Base-by-base conservation (phyloP, 805 yeast species). In the Kregervanrija pseudodelftensis region DNA sequence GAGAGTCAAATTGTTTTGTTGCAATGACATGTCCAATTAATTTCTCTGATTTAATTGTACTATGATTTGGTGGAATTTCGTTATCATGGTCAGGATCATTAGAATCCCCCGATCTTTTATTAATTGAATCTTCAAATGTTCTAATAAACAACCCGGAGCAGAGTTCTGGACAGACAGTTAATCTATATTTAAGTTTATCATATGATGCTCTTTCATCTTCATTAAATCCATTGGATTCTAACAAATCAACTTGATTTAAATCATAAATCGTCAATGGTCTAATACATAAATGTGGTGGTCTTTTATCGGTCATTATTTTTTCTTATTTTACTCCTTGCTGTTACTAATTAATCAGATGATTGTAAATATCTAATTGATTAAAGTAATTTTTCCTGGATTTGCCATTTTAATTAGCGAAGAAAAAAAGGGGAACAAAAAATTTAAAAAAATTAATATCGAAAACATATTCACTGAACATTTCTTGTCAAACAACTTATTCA, bases 61-160 rank as follows among this genome's bases (percentile, higher is more conserved):
- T 76, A 51, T 64, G 72, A 49, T 62, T 56, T 14, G 79, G 80
- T 42, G 67, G 72, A 37, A 49, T 51, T 30, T 55, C 56, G 22
- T 50, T 41, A 12, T 46, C 41, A 17, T 38, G 38, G 30, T 63
- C 67, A 11, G 52, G 59, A 11, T 56, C 13, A 14, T 33, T 33
- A 14, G 36, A 4, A 5, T 33, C 36, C 11, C 15, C 36, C 15
- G 43, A 45, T 12, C 36, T 58, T 28, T 34, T n/a, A 16, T 35
- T 42, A 5, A 41, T 42, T 30, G 40, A 37, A 12, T 46, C 44
- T 39, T 59, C 69, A 63, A 83, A 84, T 45, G 78, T 78, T 58
- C 96, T 73, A 42, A 88, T 71, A 58, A 91, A 93, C 45, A 93
- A 71, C 2, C 98, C 98, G 5, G 90, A 79, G 52, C 93, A 80